Evolutionary conservation across 192 early-diverging fungal genomes (phyloP), one percentile per base, ranked within the genome.

Genomic region (Oehlia diaphana): DNA sequence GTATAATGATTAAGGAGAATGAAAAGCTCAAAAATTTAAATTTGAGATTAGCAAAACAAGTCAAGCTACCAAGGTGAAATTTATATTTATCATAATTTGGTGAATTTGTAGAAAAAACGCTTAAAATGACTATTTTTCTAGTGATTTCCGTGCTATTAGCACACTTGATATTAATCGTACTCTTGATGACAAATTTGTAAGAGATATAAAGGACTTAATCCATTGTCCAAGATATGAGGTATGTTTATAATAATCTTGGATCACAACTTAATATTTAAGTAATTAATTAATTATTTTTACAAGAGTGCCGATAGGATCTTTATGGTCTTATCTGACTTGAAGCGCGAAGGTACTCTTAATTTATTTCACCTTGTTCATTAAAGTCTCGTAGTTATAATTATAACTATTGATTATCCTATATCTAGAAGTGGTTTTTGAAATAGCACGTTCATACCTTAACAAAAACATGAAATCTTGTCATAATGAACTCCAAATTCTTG

Each of bases 291-390:
- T 19, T 31, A 31, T 31, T 53, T 50, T 53, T 39, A 13, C 9
- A 58, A 78, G 76, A 28, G 28, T 16, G 47, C 42, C 19, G 76
- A 78, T 9, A 16, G 19, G 2, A 14, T 78, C 14, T 50, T 78
- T 78, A 26, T 13, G n/a, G 31, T 5, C 19, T 23, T 78, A 3
- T 39, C 42, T n/a, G 47, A 69, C 37, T 23, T 63, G 16, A 78
- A 67, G 26, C 16, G n/a, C 23, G 61, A 78, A 78, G 76, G 76
- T 78, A 76, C 21, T 19, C 10, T 63, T 63, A 31, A 31, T 31
- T 31, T 31, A 31, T 31, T 2, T 68, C 28, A 68, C 23, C 61
- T 74, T 13, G 12, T 13, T 19, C 8, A 47, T 31, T 26, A 49
- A 33, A 33, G 42, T 7, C 3, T 31, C 16, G 16, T 69, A 39